A percentile compares a stretch with the other conserved stretches of the same genome.
Conservation (phyloP, 345 rosid species). For the Pistacia atlantica region DNA sequence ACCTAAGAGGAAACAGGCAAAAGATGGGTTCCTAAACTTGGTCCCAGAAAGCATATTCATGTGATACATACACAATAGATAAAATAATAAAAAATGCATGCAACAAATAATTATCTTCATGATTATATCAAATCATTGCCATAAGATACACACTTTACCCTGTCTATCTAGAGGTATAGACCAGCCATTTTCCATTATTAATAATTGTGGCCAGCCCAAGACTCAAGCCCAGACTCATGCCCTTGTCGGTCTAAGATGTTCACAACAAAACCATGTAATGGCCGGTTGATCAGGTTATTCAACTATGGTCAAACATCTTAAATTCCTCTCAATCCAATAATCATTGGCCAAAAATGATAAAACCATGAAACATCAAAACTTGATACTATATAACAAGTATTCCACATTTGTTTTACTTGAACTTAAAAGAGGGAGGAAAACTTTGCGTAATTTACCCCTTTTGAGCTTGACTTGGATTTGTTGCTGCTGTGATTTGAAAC, state of each 20-base stretch:
- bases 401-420: neutral
- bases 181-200: neutral
- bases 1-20: neutral
- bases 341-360: neutral
- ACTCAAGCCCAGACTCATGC: neutral
- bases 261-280: neutral
- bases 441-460: conserved; percentile 39
- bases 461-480: conserved; percentile 61
- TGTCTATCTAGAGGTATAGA: neutral
- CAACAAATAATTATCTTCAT: too few species aligned
- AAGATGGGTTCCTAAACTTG: neutral
- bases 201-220: neutral
- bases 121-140: neutral
- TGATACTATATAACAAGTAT: neutral
- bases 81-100: neutral
- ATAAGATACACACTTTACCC: neutral
- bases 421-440: neutral
- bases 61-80: neutral
- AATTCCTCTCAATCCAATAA: neutral
- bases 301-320: neutral
- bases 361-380: neutral
- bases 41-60: neutral
- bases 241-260: neutral
- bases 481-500: conserved; percentile 56
- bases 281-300: neutral